Evolutionary conservation across 2,329 filamentous ascomycete genomes (phyloP).

Genomic region (Emmonsia crescens): DNA sequence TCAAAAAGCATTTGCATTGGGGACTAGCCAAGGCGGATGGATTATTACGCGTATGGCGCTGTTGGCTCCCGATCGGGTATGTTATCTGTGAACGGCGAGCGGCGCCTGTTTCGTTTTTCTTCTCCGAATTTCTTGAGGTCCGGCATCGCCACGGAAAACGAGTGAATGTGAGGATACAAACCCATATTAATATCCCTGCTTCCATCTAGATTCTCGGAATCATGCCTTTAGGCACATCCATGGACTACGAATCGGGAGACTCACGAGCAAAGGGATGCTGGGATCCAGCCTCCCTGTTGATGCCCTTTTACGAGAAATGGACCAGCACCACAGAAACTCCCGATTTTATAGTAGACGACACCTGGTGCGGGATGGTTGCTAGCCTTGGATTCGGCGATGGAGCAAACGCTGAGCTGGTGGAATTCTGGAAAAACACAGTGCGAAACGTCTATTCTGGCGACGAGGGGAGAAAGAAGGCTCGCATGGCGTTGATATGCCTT

Average conservation of each 20-base stretch:
- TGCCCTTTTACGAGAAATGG: slow-evolving; percentile 30
- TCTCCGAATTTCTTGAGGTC: no score
- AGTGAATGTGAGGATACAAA: background rate
- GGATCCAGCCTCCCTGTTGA: slow-evolving; percentile 30
- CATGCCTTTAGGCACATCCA: slow-evolving; percentile 42
- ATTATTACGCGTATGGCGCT: slow-evolving; percentile 43
- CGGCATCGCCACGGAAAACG: background rate
- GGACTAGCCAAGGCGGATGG: slow-evolving; percentile 46
- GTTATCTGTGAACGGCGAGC: slow-evolving; percentile 5
- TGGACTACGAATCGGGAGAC: slow-evolving; percentile 39
- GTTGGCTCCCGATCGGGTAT: slow-evolving; percentile 38
- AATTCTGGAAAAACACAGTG: slow-evolving; percentile 37
- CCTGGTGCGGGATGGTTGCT: slow-evolving; percentile 37
- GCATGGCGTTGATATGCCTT: slow-evolving; percentile 43
- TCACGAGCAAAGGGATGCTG: slow-evolving; percentile 39
- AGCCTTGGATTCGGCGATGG: slow-evolving; percentile 38
- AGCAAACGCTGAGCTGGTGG: slow-evolving; percentile 25
- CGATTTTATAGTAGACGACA: slow-evolving; percentile 32
- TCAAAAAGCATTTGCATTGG: slow-evolving; percentile 37
- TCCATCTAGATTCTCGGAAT: slow-evolving; percentile 37
- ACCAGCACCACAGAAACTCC: slow-evolving; percentile 29
- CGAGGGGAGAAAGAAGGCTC: slow-evolving; percentile 36
- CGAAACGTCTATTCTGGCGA: slow-evolving; percentile 40
- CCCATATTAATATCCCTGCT: background rate
- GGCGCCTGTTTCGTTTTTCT: no score